Percentiles rank a stretch among this genome's conserved stretches.
Evolutionary conservation across 2,329 filamentous ascomycete genomes (phyloP).

Genomic region (Aurifilum marmelostoma): DNA sequence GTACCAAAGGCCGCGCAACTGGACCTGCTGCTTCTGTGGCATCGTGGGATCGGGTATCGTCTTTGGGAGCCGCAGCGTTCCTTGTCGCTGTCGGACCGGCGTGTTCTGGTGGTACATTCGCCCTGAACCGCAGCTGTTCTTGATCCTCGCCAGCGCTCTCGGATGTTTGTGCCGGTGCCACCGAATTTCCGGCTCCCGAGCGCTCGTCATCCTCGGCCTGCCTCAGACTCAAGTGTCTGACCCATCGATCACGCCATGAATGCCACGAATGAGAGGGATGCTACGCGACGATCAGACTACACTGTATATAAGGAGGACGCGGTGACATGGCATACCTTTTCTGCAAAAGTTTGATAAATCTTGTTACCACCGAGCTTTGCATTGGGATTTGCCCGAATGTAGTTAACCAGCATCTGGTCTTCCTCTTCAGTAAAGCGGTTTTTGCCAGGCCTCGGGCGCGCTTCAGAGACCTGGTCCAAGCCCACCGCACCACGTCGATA

Average conservation of each 20-base stretch:
- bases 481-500: not conserved
- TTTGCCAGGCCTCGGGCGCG: conserved; percentile 41
- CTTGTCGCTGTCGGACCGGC: not conserved
- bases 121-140: not conserved
- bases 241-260: conserved; percentile 39
- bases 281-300: conserved; percentile 27
- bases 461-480: not conserved
- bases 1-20: not conserved
- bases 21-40: not conserved
- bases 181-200: not conserved
- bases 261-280: conserved; percentile 39
- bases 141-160: not conserved
- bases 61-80: not conserved
- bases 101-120: not conserved
- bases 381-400: conserved; percentile 28
- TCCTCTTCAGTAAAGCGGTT: conserved; percentile 45
- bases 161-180: conserved; percentile 17
- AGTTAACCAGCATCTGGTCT: conserved; percentile 38
- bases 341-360: conserved; percentile 41
- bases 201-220: conserved; percentile 28
- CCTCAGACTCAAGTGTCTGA: conserved; percentile 34
- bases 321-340: conserved; percentile 33
- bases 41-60: not conserved
- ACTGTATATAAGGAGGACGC: not conserved
- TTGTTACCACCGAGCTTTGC: conserved; percentile 32